phyloP scores from a whole-genome alignment of 768 basidiomycete genomes.

The Piloderma croceum region DNA sequence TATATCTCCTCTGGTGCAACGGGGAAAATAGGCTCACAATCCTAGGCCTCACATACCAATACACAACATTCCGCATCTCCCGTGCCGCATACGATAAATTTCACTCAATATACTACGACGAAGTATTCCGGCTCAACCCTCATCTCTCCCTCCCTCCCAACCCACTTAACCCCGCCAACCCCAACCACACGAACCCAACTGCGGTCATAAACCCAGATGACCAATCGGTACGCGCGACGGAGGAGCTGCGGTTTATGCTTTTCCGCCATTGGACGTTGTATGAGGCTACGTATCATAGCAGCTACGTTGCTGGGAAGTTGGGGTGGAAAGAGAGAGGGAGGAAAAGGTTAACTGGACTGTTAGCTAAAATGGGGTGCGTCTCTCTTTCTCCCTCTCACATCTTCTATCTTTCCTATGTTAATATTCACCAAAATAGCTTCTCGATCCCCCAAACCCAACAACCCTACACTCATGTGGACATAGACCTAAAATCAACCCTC shows the following conservation, averaged over 20 bases:
- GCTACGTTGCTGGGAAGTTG: conserved; percentile 90
- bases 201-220: conserved; percentile 68
- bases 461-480: conserved; percentile 92
- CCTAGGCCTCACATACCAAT: conserved; percentile 90
- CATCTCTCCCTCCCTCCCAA: no score
- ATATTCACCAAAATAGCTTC: no score
- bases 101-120: conserved; percentile 78
- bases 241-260: conserved; percentile 90
- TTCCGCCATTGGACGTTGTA: conserved; percentile 98
- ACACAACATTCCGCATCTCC: conserved; percentile 81
- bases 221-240: conserved; percentile 69
- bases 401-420: no score
- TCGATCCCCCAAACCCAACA: conserved; percentile 94
- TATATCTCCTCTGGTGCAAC: no score
- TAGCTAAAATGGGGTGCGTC: conserved; percentile 97
- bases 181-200: no score
- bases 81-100: conserved; percentile 79
- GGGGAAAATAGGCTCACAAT: no score
- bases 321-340: conserved; percentile 95
- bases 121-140: conserved; percentile 88
- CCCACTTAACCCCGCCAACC: no score
- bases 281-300: conserved; percentile 96
- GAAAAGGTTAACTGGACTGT: conserved; percentile 80
- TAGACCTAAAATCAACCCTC: conserved; percentile 80
- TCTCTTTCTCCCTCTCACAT: conserved; percentile 1